Evolutionary conservation across 2,329 filamentous ascomycete genomes (phyloP), one percentile per base, ranked within the genome.

Genomic region (Sarocladium brachiariae): DNA sequence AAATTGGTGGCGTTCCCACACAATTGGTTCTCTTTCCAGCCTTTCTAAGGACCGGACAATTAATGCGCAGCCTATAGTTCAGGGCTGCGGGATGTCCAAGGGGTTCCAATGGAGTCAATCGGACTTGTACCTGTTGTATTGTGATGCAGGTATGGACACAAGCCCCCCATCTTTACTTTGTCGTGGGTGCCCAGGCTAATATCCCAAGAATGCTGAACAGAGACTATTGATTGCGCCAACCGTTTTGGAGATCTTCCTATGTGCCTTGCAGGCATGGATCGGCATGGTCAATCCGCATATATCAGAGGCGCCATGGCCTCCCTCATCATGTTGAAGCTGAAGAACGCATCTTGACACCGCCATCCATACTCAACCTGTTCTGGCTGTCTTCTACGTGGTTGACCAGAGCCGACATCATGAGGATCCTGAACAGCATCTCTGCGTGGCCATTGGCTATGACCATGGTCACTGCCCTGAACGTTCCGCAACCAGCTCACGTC

Each of bases 221-320:
- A 16, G 11, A 47, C 43, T 47, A 47, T 47, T 23, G 43, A 47
- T 16, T 23, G 43, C 43, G 16, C 43, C 43, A 19, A 23, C n/a
- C 5, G 5, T 25, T 47, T 21, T 21, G 43, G 9, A 47, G 31
- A 25, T 47, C 43, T 47, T 33, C 25, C 43, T 30, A n/a, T 16
- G 25, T 10, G n/a, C 43, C 25, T 47, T 25, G 14, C 27, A 21
- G n/a, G 43, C 3, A 30, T 31, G 43, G n/a, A 5, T 4, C 16
- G 25, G 25, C 27, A 13, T 13, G 25, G n/a, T 33, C 16, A 5
- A n/a, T 4, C 7, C 33, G 38, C 27, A 38, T 38, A 41, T 41
- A 31, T 25, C 37, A 41, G 25, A 38, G 8, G 7, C 13, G 9
- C 21, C 11, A 4, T 27, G 18, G 35, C 25, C 25, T n/a, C 11